phyloP scores from a whole-genome alignment of 2,329 filamentous ascomycete genomes.

The Fusarium oligoseptatum region DNA sequence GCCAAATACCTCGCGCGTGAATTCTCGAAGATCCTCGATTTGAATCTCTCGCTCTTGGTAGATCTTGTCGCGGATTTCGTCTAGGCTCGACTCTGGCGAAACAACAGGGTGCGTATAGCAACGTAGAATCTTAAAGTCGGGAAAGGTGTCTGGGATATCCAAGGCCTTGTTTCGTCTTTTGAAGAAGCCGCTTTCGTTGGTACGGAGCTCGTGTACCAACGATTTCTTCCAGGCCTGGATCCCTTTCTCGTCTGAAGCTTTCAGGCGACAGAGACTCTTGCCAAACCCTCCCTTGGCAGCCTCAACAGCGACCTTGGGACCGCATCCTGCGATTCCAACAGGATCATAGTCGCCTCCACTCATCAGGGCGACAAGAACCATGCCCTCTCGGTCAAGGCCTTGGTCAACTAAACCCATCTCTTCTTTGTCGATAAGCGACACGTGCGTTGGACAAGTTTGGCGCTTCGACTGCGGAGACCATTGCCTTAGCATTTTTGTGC shows the following conservation, averaged over 20 bases:
- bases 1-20: constrained; percentile 84
- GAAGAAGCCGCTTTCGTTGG: constrained; percentile 88
- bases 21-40: constrained; percentile 73
- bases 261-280: constrained; percentile 76
- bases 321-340: constrained; percentile 88
- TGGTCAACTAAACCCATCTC: constrained; percentile 63
- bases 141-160: constrained; percentile 83
- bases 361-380: constrained; percentile 94
- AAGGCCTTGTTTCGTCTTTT: constrained; percentile 80
- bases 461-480: constrained; percentile 81
- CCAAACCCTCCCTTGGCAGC: constrained; percentile 92
- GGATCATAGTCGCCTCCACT: constrained; percentile 96
- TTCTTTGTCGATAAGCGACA: constrained; percentile 81
- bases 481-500: constrained; percentile 80
- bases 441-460: constrained; percentile 83
- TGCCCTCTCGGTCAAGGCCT: constrained; percentile 84
- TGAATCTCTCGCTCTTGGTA: constrained; percentile 43
- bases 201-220: constrained; percentile 80
- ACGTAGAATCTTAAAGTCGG: constrained; percentile 80
- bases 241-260: constrained; percentile 68
- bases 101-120: constrained; percentile 92
- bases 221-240: constrained; percentile 78
- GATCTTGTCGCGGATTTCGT: constrained; percentile 45
- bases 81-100: constrained; percentile 69
- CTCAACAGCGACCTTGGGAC: constrained; percentile 88